Percentiles rank a stretch among this genome's conserved stretches.
These are phyloP conservation scores for Dryas integrifolia DNA, from an alignment of 331 rosid species.

Conservation along the genomic window DNA sequence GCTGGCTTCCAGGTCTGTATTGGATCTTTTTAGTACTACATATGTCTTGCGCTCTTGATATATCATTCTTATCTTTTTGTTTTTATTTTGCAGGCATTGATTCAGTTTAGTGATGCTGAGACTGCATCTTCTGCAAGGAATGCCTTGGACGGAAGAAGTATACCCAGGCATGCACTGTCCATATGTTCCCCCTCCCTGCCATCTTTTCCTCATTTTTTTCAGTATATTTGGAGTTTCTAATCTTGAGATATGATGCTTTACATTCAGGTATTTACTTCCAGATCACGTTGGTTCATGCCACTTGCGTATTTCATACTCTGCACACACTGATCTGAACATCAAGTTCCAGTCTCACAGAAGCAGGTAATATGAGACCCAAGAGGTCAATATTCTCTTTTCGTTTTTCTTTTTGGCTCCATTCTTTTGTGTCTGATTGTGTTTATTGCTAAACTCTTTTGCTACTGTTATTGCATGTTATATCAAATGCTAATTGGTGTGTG, in stretches of 20 bases:
- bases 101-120: conserved; percentile 71
- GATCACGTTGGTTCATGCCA: conserved; percentile 67
- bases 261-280: conserved; percentile 71
- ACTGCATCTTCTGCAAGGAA: conserved; percentile 72
- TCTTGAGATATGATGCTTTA: conserved; percentile 24
- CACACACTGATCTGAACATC: conserved; percentile 78
- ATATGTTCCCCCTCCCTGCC: conserved; percentile 6
- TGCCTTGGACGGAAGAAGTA: conserved; percentile 79
- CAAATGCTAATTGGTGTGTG: conserved; percentile 43
- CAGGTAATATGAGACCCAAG: conserved; percentile 48
- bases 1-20: conserved; percentile 74
- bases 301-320: conserved; percentile 82
- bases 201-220: conserved; percentile 10
- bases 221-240: conserved; percentile 23
- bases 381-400: conserved; percentile 16
- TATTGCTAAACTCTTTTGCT: conserved; percentile 13
- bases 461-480: conserved; percentile 28
- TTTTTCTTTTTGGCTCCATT: background rate
- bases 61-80: conserved; percentile 16
- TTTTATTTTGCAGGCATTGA: conserved; percentile 54
- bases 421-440: conserved; percentile 9
- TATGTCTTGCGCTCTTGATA: background rate
- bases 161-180: conserved; percentile 57
- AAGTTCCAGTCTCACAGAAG: conserved; percentile 88
- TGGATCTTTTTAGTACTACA: conserved; percentile 16